Evolutionary conservation across 306 rosid genomes (phyloP).

Genomic region (Rosa chinensis): DNA sequence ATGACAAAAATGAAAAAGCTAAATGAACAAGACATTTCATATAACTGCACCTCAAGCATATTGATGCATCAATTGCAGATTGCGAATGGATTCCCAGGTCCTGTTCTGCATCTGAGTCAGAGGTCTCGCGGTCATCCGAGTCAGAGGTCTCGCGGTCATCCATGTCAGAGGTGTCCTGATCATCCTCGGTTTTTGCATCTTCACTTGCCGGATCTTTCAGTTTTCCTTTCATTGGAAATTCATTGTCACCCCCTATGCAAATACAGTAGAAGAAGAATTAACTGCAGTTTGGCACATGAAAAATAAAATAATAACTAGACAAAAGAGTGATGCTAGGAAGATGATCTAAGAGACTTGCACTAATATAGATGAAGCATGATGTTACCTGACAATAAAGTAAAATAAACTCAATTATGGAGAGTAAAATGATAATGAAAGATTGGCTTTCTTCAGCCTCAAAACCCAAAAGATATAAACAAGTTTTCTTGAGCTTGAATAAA

Average conservation of each 20-base stretch:
- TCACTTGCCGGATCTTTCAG: slow-evolving; percentile 30
- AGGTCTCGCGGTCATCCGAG: slow-evolving; percentile 41
- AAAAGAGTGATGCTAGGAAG: background rate
- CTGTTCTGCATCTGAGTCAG: slow-evolving; percentile 54
- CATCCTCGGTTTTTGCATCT: slow-evolving; percentile 52
- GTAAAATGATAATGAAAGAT: background rate
- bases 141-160: slow-evolving; percentile 46
- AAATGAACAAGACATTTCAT: slow-evolving; percentile 6
- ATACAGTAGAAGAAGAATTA: slow-evolving; percentile 8
- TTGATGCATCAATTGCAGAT: slow-evolving; percentile 34
- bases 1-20: background rate
- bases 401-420: background rate
- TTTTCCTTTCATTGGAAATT: slow-evolving; percentile 32
- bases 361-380: background rate
- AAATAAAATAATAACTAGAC: background rate
- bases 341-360: background rate
- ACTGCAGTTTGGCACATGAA: background rate
- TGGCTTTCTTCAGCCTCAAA: background rate
- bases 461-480: slow-evolving; percentile 1
- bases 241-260: slow-evolving; percentile 42
- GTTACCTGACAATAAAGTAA: background rate
- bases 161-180: slow-evolving; percentile 40
- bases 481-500: background rate
- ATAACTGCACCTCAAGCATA: slow-evolving; percentile 51
- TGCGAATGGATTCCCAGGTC: slow-evolving; percentile 29